Evolutionary conservation across 352 stramenopile species (phyloP), one percentile per base, ranked within the genome.

Genomic region (Hyaloperonospora brassicae): DNA sequence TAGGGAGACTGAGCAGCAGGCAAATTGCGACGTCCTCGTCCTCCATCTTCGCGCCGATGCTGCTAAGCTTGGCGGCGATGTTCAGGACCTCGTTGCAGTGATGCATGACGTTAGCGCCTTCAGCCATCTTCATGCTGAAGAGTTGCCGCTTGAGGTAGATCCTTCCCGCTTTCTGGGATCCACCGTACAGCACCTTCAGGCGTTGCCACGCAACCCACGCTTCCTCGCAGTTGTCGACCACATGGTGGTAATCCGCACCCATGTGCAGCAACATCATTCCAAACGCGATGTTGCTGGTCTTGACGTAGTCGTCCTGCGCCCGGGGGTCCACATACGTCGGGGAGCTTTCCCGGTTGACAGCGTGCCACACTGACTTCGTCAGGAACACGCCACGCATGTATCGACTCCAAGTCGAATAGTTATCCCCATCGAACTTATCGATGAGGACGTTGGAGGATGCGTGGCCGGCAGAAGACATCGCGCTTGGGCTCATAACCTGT

Each of bases 201-300:
- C 39, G 55, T 4, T 14, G 5, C 43, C 61, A 70, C 44, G 52
- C 57, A 9, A 66, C 47, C 62, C 57, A 66, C 1, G 47, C 51
- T 62, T 59, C 43, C 27, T 65, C 51, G n/a, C 52, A 62, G 36
- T 70, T 38, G 24, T 57, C 52, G 24, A 66, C 44, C 30, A 65
- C 51, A 38, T 57, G 55, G 43, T 65, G 56, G 24, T 67, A 61
- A 34, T 64, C 36, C 0, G 54, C 53, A 2, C 62, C 51, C 14
- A 70, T 63, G 17, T 70, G 55, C 1, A 70, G 50, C 13, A 70
- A 40, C 58, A 64, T 64, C 43, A 70, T 9, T 5, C 63, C 50
- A 30, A 67, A 61, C 21, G 58, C 58, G 14, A 64, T 34, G 46
- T 64, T 66, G 50, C 40, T 66, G 7, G 59, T 47, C 50, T 59